Base-by-base conservation (phyloP, 2,329 filamentous ascomycete genomes). In the Pseudopyrenochaeta lycopersici region DNA sequence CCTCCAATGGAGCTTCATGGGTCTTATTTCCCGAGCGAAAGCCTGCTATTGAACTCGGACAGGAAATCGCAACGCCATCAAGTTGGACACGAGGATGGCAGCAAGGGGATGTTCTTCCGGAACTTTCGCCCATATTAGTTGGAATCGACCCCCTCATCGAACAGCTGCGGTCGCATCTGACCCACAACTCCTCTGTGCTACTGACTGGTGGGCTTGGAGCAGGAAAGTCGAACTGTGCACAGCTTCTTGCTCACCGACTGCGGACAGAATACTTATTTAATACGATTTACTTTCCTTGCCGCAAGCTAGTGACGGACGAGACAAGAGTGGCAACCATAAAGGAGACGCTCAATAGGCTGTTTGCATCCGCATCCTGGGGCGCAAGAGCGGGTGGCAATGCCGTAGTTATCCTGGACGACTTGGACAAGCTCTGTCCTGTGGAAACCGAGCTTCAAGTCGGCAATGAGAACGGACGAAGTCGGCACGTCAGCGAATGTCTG, bases 381-480 rank as follows among this genome's bases (percentile, higher is more conserved):
- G 91, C 94, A 31, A 85, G 94, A 54, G 83, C 95, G 0, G 93
- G 92, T 18, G 95, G 95, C 4, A 88, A 87, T 58, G 86, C 93
- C 0, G 74, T 98, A 2, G 90, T 99, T 17, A 86, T 99, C 43
- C 81, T 99, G 1, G 95, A 99, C 69, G 95, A 99, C 68, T 78
- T 99, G 6, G 95, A 99, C 76, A 92, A 91, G 68, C 82, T 99
- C 1, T 98, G 94, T 70, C 94, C 95, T 0, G 89, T 88, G 1
- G 96, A 99, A 76, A 97, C 93, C 0, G 95, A 99, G 73, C 82
- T 99, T 11, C 92, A 97, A 75, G 91, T 96, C 4, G 92, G 92
- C 57, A 93, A 92, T 54, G 92, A 98, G 64, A 98, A 99, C 68
- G 91, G 91, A 15, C 86, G 94, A 59, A 98, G 93, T 72, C 87